Evolutionary conservation across 805 yeast species (phyloP).

Genomic region (Jamesozyma piceae): DNA sequence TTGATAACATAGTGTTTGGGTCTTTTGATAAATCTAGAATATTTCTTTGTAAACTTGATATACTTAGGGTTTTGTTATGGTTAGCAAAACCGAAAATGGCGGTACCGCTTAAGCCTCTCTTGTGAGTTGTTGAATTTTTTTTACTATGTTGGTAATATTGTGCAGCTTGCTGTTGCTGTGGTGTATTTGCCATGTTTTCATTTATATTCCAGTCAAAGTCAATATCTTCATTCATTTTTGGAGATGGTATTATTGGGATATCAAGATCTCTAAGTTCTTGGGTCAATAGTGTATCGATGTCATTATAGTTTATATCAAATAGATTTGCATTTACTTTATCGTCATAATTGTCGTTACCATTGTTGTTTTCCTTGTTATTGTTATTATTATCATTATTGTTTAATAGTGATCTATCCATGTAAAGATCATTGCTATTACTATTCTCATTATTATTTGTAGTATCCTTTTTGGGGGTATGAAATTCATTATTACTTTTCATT

Average conservation of each 20-base stretch:
- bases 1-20: constrained; percentile 2
- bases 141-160: background rate
- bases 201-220: constrained; percentile 15
- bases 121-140: constrained; percentile 32
- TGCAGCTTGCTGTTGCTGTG: background rate
- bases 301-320: constrained; percentile 39
- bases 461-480: background rate
- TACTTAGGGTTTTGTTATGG: constrained; percentile 53
- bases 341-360: background rate
- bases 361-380: background rate
- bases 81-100: constrained; percentile 68
- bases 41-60: constrained; percentile 37
- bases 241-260: constrained; percentile 38
- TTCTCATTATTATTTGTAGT: background rate
- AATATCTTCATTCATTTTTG: background rate
- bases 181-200: constrained; percentile 8
- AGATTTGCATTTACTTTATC: constrained; percentile 15
- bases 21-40: constrained; percentile 8
- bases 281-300: constrained; percentile 47
- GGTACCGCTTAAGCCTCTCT: constrained; percentile 64
- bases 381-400: background rate
- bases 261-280: constrained; percentile 55
- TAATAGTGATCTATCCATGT: background rate
- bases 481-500: constrained; percentile 1
- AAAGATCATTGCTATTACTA: background rate